Evolutionary conservation across 345 rosid species (phyloP), one percentile per base, ranked within the genome.

Genomic region (Dipteronia sinensis): DNA sequence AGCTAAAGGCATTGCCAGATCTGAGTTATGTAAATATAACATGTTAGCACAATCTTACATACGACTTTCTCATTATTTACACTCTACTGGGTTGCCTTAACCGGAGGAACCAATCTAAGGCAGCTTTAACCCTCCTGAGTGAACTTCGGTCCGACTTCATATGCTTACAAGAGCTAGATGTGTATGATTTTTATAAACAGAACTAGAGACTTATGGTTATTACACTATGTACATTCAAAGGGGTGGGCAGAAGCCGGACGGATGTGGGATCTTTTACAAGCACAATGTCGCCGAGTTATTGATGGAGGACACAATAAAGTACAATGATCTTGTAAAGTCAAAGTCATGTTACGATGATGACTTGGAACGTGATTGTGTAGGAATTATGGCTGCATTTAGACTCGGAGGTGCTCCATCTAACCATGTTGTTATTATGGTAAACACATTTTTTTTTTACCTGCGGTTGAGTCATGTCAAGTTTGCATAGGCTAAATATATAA

Each of bases 161-260:
- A 19, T 96, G 97, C 81, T 81, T 96, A 67, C 64, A 94, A 97
- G 98, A 96, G 86, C 75, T 96, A 85, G 99, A 92, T 72, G 92
- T 87, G 22, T 91, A 94, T 77, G 85, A 82, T 76, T 96, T 89
- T 84, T 0, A 0, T 0, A 31, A 31, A 31, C 6, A 31, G 0
- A 4, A 31, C 4, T 31, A 6, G 38, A 34, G 6, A 34, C 38
- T 34, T 4, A 4, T 34, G 38, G 38, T 34, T 34, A 34, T 34
- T 34, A 4, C 0, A 4, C 1, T 34, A 1, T 34, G 38, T 34
- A 94, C 80, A 83, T 94, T 71, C 89, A 89, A 84, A 94, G 97
- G 84, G 87, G 81, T 49, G 97, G 98, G 62, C 88, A 85, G 76
- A 91, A 92, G 86, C 90, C 89, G 77, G 99, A 96, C 69, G 98